Conservation (phyloP, 1,284 basidiomycete genomes). For the Malassezia pachydermatis region DNA sequence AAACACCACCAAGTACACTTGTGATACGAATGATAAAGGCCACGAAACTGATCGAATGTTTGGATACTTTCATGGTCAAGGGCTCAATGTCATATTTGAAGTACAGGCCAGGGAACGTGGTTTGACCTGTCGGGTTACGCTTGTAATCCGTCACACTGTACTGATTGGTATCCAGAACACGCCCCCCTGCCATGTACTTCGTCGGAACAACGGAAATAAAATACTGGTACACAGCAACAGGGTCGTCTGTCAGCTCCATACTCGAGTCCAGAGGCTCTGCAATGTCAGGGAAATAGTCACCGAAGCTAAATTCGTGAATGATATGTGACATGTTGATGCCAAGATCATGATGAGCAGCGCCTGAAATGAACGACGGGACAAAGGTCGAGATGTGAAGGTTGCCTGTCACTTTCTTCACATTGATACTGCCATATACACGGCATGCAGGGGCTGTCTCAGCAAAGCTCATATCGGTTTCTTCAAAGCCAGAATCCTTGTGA, state of each 20-base stretch:
- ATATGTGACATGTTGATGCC: constrained; percentile 73
- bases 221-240: constrained; percentile 68
- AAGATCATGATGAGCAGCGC: not conserved
- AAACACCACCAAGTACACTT: constrained; percentile 50
- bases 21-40: constrained; percentile 69
- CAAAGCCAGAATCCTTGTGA: constrained; percentile 34
- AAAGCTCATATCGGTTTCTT: constrained; percentile 35
- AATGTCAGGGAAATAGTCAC: constrained; percentile 89
- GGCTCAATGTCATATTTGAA: constrained; percentile 77
- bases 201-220: constrained; percentile 91
- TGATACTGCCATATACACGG: constrained; percentile 71
- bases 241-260: constrained; percentile 67
- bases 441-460: constrained; percentile 55
- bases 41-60: constrained; percentile 69
- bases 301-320: constrained; percentile 92
- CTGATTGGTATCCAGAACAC: constrained; percentile 63
- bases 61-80: constrained; percentile 69
- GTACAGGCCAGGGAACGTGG: constrained; percentile 61
- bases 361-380: constrained; percentile 49
- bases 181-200: constrained; percentile 58
- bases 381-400: constrained; percentile 54
- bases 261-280: constrained; percentile 71
- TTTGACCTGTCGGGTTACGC: constrained; percentile 62
- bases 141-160: constrained; percentile 93
- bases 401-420: constrained; percentile 78